Percentiles rank a stretch among this genome's conserved stretches.
These are phyloP conservation scores for Polychytrium aggregatum DNA, from an alignment of 192 early-diverging fungal species.

Conservation along the genomic window DNA sequence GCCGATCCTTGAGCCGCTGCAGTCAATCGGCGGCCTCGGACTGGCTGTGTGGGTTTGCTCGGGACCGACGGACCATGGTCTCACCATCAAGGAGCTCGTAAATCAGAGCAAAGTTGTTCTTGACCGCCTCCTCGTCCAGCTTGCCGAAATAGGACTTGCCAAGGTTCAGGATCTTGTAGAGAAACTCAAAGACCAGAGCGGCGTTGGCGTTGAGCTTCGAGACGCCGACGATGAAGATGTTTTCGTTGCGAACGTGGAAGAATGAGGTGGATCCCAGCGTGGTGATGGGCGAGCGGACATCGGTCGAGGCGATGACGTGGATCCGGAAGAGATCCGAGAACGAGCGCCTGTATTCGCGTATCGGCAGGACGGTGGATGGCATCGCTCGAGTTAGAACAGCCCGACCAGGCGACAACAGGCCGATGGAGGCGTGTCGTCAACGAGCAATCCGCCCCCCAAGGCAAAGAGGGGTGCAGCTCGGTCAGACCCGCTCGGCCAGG, in stretches of 20 bases:
- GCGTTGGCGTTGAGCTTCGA: slow-evolving; percentile 92
- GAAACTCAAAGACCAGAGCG: slow-evolving; percentile 83
- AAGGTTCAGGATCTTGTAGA: slow-evolving; percentile 78
- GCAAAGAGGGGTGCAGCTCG: not conserved
- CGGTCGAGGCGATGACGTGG: slow-evolving; percentile 85
- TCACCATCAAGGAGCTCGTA: slow-evolving; percentile 43
- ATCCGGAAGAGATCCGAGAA: slow-evolving; percentile 94
- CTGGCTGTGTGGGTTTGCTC: too few species aligned
- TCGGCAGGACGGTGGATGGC: not conserved
- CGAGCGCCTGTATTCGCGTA: slow-evolving; percentile 55
- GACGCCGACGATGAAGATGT: slow-evolving; percentile 87
- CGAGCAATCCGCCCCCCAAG: not conserved
- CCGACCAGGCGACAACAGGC: not conserved
- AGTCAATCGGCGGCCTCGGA: too few species aligned
- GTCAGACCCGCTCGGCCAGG: not conserved
- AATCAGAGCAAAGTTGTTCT: slow-evolving; percentile 41
- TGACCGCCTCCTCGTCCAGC: slow-evolving; percentile 62
- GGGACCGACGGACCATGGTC: too few species aligned
- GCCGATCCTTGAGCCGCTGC: too few species aligned
- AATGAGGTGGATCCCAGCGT: slow-evolving; percentile 85
- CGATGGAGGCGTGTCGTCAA: not conserved
- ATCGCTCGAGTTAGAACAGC: not conserved
- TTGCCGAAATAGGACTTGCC: slow-evolving; percentile 77
- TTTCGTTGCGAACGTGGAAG: slow-evolving; percentile 95
- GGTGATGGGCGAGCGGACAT: slow-evolving; percentile 73